Base-by-base conservation (phyloP, 176 grass and related monocot species). In the barley (Hordeum vulgare) region DNA sequence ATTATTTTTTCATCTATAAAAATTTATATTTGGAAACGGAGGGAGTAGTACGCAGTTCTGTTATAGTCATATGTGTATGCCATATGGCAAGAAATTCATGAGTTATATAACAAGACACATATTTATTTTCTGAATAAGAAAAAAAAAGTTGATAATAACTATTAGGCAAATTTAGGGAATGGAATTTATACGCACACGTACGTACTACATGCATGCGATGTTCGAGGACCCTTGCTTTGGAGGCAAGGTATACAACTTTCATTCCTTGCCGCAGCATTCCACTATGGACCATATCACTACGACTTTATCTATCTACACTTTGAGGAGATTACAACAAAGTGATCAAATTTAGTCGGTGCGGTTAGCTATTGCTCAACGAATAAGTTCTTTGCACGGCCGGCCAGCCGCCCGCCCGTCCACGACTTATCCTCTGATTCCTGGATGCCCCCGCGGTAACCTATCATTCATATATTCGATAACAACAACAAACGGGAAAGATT, bases 231-330 rank as follows among this genome's bases (percentile, higher is more conserved):
- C 41, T 73, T 73, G 41, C 41, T 73, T 73, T 49, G 41, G 70
- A 73, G 41, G 70, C 70, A 49, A 73, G 70, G 70, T 73, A 73
- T 71, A 41, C 39, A 73, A 20, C 24, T 73, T 73, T 73, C 41
- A 9, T 73, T 49, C 41, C 7, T 73, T 73, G 70, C 70, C 40
- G 70, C 70, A 29, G 70, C 23, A 47, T 73, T 47, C 70, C 70
- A 73, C 70, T 6, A 73, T 6, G 70, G 25, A 73, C 41, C 40
- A 73, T 73, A 47, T 73, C 40, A 40, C 8, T 29, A 17, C 70
- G 3, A 18, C 69, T 72, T 72, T 73, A 29, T 47, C 70, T 1
- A 18, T 73, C 23, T 17, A 18, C 27, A 47, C 25, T 47, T 47
- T 29, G 24, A 73, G 13, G 45, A 73, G 24, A 73, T 49, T 73